These are phyloP conservation scores for Heterobasidion occidentale DNA, from an alignment of 1,284 basidiomycete species.

Conservation along the genomic window DNA sequence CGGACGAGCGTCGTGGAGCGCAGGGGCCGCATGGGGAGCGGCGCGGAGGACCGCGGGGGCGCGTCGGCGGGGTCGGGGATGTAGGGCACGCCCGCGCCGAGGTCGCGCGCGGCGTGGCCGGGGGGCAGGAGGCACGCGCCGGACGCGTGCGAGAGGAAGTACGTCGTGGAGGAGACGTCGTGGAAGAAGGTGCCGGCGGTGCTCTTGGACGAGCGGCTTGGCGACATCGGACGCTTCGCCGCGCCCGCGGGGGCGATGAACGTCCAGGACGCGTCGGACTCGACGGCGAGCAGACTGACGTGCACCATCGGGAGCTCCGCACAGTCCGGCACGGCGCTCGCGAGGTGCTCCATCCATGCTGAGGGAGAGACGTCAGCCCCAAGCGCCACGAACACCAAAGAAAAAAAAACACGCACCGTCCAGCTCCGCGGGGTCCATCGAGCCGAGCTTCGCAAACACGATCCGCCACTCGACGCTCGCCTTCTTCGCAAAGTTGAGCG, in stretches of 20 bases:
- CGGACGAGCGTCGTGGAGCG: constrained; percentile 49
- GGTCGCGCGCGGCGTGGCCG: constrained; percentile 15
- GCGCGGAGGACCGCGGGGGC: constrained; percentile 11
- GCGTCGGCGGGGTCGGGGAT: constrained; percentile 26
- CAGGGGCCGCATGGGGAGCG: constrained; percentile 40
- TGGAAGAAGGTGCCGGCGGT: constrained; percentile 16
- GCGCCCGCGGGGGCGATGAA: constrained; percentile 18
- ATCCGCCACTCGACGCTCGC: constrained; percentile 76
- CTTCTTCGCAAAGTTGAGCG: constrained; percentile 45
- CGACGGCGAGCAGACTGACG: constrained; percentile 10
- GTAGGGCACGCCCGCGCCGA: constrained; percentile 13
- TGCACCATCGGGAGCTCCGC: constrained; percentile 30
- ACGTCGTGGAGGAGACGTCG: constrained; percentile 37
- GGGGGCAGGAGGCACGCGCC: constrained; percentile 29
- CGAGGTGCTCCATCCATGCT: constrained; percentile 62
- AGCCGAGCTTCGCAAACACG: constrained; percentile 59
- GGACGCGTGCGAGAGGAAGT: constrained; percentile 35
- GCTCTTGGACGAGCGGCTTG: constrained; percentile 34
- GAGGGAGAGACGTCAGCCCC: constrained; percentile 4
- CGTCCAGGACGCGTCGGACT: constrained; percentile 11
- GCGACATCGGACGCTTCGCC: constrained; percentile 9
- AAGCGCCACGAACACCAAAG: constrained; percentile 1
- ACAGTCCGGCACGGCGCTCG: constrained; percentile 24
- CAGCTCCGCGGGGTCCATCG: constrained; percentile 50
- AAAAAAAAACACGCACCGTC: constrained; percentile 40